Percentiles rank a stretch among this genome's conserved stretches.
Conservation (phyloP, 75 land plant species). For the Cupressus sempervirens region DNA sequence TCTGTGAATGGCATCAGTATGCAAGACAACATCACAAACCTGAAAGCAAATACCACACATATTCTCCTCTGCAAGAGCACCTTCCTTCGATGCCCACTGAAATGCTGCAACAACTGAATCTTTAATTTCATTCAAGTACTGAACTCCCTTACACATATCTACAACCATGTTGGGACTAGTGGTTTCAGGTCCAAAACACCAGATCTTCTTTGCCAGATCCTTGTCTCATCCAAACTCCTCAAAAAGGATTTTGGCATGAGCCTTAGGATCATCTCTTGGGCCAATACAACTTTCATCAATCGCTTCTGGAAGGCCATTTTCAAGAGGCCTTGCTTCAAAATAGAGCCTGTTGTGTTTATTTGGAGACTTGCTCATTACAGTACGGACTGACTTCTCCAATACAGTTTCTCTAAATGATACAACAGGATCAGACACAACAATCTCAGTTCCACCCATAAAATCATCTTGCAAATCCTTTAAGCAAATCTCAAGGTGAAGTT, state of each 20-base stretch:
- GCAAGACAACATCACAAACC: constrained; percentile 64
- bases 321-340: constrained; percentile 69
- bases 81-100: constrained; percentile 73
- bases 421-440: constrained; percentile 59
- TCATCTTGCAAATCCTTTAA: constrained; percentile 62
- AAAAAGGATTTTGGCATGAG: constrained; percentile 44
- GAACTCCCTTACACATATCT: constrained; percentile 76
- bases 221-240: constrained; percentile 83
- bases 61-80: constrained; percentile 62
- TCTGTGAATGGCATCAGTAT: constrained; percentile 62
- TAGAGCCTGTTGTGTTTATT: constrained; percentile 77
- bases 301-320: constrained; percentile 67
- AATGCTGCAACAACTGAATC: constrained; percentile 76
- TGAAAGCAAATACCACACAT: constrained; percentile 62
- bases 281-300: constrained; percentile 70
- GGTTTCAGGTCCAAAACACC: constrained; percentile 78
- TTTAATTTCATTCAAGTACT: constrained; percentile 63
- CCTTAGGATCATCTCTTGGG: constrained; percentile 63
- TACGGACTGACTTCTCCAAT: constrained; percentile 52
- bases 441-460: constrained; percentile 77
- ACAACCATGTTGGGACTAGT: constrained; percentile 72
- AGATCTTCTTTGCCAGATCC: constrained; percentile 72
- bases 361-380: constrained; percentile 72
- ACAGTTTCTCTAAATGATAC: constrained; percentile 78
- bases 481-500: constrained; percentile 60